Evolutionary conservation across 2,329 filamentous ascomycete genomes (phyloP).

Genomic region (Sporothrix mexicana): DNA sequence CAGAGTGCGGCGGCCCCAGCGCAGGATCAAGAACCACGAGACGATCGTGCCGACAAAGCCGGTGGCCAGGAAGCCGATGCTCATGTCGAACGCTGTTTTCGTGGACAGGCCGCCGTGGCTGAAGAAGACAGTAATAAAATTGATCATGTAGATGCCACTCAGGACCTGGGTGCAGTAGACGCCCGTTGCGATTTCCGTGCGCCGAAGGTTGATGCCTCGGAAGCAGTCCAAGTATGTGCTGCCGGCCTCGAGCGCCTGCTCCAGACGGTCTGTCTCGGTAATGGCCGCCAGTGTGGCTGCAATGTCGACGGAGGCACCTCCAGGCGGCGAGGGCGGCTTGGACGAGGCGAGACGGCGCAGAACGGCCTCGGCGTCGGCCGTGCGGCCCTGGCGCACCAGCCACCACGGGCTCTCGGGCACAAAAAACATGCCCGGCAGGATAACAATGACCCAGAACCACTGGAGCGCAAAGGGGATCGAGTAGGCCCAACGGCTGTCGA

Average conservation of each 20-base stretch:
- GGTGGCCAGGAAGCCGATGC: constrained; percentile 57
- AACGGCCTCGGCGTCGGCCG: constrained; percentile 50
- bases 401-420: constrained; percentile 59
- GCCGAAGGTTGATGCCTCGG: constrained; percentile 55
- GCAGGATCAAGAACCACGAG: constrained; percentile 57
- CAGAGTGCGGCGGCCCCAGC: constrained; percentile 59
- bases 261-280: constrained; percentile 63
- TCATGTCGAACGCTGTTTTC: constrained; percentile 58
- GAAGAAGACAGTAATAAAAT: constrained; percentile 68
- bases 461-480: constrained; percentile 57
- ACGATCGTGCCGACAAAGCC: constrained; percentile 59
- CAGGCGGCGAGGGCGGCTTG: background rate
- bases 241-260: constrained; percentile 57
- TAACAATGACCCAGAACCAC: constrained; percentile 56
- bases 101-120: constrained; percentile 59
- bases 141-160: constrained; percentile 67
- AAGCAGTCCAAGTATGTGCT: constrained; percentile 60
- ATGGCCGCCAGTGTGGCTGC: constrained; percentile 60
- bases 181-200: constrained; percentile 63
- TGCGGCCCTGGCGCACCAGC: constrained; percentile 53
- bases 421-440: constrained; percentile 54
- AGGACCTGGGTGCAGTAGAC: constrained; percentile 70
- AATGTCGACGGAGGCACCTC: constrained; percentile 47
- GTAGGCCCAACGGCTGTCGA: constrained; percentile 54
- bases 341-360: constrained; percentile 53